phyloP scores from a whole-genome alignment of 1,284 basidiomycete genomes.

The Leccinum laetum region DNA sequence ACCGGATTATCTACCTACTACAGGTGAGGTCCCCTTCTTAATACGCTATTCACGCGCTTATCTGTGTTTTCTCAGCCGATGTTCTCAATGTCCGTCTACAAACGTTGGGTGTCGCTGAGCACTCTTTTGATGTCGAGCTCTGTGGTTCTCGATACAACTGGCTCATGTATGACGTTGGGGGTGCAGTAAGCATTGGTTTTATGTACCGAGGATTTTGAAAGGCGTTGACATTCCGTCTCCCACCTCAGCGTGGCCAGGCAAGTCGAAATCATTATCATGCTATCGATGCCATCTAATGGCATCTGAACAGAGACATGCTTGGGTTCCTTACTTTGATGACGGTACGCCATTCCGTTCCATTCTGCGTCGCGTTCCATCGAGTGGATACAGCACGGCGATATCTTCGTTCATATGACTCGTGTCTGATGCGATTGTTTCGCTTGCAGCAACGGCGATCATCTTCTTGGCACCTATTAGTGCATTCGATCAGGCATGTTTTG shows the following conservation, averaged over 20 bases:
- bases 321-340: constrained; percentile 83
- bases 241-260: constrained; percentile 51
- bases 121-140: constrained; percentile 66
- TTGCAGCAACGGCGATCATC: constrained; percentile 67
- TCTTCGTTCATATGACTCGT: constrained; percentile 10
- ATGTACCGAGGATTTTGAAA: constrained; percentile 1
- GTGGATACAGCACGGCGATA: constrained; percentile 18
- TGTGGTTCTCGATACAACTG: constrained; percentile 65
- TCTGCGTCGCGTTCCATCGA: constrained; percentile 3
- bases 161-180: constrained; percentile 80
- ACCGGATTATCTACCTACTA: constrained; percentile 68
- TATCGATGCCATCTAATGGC: constrained; percentile 28
- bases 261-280: constrained; percentile 21
- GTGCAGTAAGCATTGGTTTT: constrained; percentile 53
- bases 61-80: constrained; percentile 49
- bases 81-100: constrained; percentile 76
- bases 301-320: constrained; percentile 61
- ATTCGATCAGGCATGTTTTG: constrained; percentile 58
- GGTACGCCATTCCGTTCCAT: constrained; percentile 43
- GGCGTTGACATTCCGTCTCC: constrained; percentile 9
- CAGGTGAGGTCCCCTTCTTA: constrained; percentile 41
- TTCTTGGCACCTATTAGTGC: constrained; percentile 80
- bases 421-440: constrained; percentile 11
- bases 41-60: constrained; percentile 2
- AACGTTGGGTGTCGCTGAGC: constrained; percentile 76